Conservation (phyloP, 441 rosid genomes). For the Eutrema salsugineum region DNA sequence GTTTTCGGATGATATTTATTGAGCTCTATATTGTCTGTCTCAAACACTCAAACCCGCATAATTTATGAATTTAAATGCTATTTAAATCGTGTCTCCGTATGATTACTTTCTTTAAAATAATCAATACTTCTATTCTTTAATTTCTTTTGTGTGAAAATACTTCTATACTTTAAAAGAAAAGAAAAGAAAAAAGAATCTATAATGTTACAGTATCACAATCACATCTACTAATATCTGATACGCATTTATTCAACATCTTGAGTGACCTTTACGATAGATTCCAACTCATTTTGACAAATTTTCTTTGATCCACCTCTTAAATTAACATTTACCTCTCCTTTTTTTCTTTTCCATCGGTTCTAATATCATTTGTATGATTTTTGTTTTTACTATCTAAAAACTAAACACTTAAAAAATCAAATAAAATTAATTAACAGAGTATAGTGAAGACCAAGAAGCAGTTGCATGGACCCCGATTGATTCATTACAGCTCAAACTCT, state of each 20-base stretch:
- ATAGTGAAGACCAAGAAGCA: slow-evolving; percentile 10
- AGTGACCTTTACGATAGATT: slow-evolving; percentile 16
- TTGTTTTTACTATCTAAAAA: not conserved
- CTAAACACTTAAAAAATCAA: not conserved
- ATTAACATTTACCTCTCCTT: slow-evolving; percentile 1
- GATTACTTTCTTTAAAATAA: slow-evolving; percentile 13
- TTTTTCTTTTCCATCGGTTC: slow-evolving; percentile 8
- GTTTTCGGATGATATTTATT: slow-evolving; percentile 8
- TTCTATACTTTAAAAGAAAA: not conserved
- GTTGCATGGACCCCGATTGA: slow-evolving; percentile 31
- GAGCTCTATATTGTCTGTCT: slow-evolving; percentile 5
- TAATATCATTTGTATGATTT: not conserved
- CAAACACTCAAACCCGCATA: slow-evolving; percentile 17
- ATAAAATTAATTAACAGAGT: not conserved
- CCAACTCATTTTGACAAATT: slow-evolving; percentile 14
- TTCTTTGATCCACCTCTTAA: slow-evolving; percentile 3
- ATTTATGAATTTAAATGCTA: slow-evolving; percentile 16
- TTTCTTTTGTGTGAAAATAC: no score
- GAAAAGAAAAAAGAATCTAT: not conserved
- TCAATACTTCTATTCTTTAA: not conserved
- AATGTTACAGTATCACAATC: slow-evolving; percentile 22
- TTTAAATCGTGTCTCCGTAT: slow-evolving; percentile 14
- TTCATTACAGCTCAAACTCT: slow-evolving; percentile 26
- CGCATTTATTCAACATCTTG: slow-evolving; percentile 19
- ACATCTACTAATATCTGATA: slow-evolving; percentile 12